Conservation (phyloP, 2,329 filamentous ascomycete genomes). For the Aureobasidium sp. region DNA sequence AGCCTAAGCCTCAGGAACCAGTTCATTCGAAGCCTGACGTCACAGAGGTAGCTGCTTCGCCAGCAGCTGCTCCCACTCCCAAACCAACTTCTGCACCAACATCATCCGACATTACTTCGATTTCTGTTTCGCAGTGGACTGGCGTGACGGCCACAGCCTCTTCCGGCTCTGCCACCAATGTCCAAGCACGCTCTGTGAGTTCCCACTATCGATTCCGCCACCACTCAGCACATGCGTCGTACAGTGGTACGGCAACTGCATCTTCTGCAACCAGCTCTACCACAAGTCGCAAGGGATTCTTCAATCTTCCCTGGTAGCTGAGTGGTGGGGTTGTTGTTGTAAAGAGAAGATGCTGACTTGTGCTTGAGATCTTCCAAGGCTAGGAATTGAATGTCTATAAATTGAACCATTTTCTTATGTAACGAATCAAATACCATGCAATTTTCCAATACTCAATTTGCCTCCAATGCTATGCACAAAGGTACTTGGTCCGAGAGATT, state of each 20-base stretch:
- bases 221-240: neutral
- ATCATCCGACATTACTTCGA: neutral
- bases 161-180: neutral
- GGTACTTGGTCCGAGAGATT: too few relatives aligned
- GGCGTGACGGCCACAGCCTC: neutral
- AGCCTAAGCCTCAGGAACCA: neutral
- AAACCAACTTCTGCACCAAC: neutral
- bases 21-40: neutral
- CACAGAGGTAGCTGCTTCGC: neutral
- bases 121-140: neutral
- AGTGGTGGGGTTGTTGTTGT: neutral
- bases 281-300: neutral
- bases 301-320: conserved; percentile 7
- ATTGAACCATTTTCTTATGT: neutral
- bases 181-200: conserved; percentile 7
- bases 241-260: neutral
- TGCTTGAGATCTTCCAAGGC: neutral
- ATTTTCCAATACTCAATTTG: too few relatives aligned
- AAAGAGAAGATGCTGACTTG: neutral
- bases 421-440: neutral
- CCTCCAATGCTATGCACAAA: too few relatives aligned
- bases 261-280: neutral
- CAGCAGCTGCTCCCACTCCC: neutral
- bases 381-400: neutral
- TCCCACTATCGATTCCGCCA: conserved; percentile 6